Evolutionary conservation across 306 rosid genomes (phyloP).

Genomic region (Rosa lucieae): DNA sequence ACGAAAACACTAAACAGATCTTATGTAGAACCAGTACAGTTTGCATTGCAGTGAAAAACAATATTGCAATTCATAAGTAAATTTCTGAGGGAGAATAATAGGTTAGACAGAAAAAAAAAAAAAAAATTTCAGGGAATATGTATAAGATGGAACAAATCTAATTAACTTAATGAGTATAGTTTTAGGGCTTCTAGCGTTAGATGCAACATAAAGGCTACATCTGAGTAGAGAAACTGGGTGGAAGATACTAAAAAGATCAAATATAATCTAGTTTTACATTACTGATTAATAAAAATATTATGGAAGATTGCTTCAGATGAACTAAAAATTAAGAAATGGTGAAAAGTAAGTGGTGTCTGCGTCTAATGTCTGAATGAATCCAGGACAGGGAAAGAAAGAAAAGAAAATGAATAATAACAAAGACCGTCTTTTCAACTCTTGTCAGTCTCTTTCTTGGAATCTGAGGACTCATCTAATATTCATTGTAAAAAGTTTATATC

Average conservation of each 20-base stretch:
- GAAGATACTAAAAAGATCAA: neutral
- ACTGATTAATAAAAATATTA: neutral
- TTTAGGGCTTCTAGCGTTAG: neutral
- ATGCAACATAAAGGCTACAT: neutral
- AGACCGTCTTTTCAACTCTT: neutral
- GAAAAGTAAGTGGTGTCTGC: neutral
- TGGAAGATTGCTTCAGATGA: neutral
- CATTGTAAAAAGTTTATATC: neutral
- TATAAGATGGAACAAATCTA: conserved; percentile 3
- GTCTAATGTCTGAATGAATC: neutral
- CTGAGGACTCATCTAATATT: neutral
- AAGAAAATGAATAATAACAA: neutral
- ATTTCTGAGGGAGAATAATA: neutral
- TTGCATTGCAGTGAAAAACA: neutral
- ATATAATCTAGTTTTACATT: neutral
- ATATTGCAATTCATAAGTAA: neutral
- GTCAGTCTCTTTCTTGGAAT: neutral
- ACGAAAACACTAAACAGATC: neutral
- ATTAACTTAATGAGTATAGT: neutral
- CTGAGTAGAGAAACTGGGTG: neutral
- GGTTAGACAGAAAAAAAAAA: neutral
- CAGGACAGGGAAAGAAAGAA: neutral
- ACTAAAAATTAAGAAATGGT: neutral
- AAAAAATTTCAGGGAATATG: neutral
- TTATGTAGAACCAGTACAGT: neutral